Evolutionary conservation across 192 early-diverging fungal species (phyloP), one percentile per base, ranked within the genome.

Genomic region (Coemansia sp.): DNA sequence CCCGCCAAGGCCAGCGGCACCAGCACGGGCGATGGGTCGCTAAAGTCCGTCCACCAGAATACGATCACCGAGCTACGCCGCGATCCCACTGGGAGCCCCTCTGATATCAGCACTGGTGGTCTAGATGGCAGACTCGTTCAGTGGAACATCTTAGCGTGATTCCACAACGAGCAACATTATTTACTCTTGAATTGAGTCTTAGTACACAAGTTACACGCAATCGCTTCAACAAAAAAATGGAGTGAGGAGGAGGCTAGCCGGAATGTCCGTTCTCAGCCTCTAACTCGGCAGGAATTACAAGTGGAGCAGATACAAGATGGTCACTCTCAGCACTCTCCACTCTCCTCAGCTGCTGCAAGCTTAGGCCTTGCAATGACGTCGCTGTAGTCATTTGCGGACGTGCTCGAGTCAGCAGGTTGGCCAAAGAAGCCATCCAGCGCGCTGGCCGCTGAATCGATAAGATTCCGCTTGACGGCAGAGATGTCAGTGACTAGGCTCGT

Each of bases 1-100:
- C 76, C 67, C 2, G 60, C 77, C 20, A 70, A 65, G 60, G 0
- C 72, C 28, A 33, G 24, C 11, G 56, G 56, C 37, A 31, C 60
- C 14, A 40, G 56, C 31, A 60, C 79, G 9, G 77, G 70, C 40
- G 76, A 80, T 38, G 73, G 72, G 36, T 79, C 71, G 40, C 91
- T 94, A 65, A 88, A 88, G 61, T 88, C 89, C n/a, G 84, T 86
- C 9, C 97, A 99, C 80, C 97, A 99, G 83, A 99, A 99, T 79
- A 96, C 97, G 18, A 97, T 98, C 72, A 95, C 90, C 76, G 91
- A 77, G 63, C 50, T 77, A 31, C 79, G 50, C 46, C 65, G 53
- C 46, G 79, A 74, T 35, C 70, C 69, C 4, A 51, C 71, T 8
- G 71, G 67, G 28, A 61, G 59, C 46, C 39, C 62, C 3, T 45